These are phyloP conservation scores for Fennellomyces sp. DNA, from an alignment of 371 early-diverging fungal species.

Conservation along the genomic window DNA sequence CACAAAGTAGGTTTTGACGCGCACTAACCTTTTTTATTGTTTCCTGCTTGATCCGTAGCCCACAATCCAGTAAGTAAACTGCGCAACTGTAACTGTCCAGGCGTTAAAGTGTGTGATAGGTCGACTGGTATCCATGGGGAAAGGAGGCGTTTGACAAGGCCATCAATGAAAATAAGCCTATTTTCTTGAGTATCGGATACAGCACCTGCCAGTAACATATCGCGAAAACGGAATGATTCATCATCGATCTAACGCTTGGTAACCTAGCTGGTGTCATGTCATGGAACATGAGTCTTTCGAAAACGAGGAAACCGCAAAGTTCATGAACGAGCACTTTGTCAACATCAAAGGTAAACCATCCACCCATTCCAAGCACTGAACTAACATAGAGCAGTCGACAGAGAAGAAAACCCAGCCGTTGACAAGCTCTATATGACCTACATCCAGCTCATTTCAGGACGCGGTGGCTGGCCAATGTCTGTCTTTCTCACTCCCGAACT, in stretches of 20 bases:
- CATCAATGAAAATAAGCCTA: constrained; percentile 56
- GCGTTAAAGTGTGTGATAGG: constrained; percentile 18
- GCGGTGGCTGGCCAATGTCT: constrained; percentile 69
- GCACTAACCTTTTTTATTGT: neutral
- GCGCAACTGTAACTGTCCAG: too few relatives aligned
- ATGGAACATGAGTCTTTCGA: constrained; percentile 73
- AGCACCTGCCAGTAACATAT: constrained; percentile 64
- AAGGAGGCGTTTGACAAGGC: constrained; percentile 66
- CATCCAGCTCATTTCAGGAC: constrained; percentile 49
- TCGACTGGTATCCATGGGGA: constrained; percentile 78
- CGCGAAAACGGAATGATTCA: too few relatives aligned
- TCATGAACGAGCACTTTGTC: constrained; percentile 68
- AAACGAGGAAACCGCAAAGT: constrained; percentile 49
- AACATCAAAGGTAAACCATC: constrained; percentile 52
- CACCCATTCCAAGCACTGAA: neutral
- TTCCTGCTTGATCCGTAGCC: neutral
- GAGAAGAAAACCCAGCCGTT: constrained; percentile 70
- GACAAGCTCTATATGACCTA: constrained; percentile 71
- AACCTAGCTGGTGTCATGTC: constrained; percentile 67
- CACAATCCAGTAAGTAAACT: constrained; percentile 3
- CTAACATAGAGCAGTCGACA: constrained; percentile 29
- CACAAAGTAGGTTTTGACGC: neutral
- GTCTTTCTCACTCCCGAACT: constrained; percentile 67
- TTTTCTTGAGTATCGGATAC: constrained; percentile 70
- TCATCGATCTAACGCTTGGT: too few relatives aligned